Evolutionary conservation across 345 rosid species (phyloP).

Genomic region (Eucalyptus regnans): DNA sequence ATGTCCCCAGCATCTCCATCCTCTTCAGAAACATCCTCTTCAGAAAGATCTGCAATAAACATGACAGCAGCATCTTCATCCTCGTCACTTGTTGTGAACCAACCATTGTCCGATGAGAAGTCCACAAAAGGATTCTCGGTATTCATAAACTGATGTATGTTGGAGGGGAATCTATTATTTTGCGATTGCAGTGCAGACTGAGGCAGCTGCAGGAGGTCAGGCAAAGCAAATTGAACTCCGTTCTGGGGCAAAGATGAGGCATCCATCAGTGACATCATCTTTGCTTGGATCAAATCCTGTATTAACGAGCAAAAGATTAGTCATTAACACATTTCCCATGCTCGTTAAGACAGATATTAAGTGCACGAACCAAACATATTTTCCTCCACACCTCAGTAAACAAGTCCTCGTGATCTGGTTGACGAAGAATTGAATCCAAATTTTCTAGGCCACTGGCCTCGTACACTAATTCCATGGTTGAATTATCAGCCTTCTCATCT

Average conservation of each 20-base stretch:
- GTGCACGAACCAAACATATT: background rate
- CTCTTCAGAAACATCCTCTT: background rate
- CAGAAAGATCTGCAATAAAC: background rate
- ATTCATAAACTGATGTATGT: background rate
- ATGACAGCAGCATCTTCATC: background rate
- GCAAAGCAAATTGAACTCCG: background rate
- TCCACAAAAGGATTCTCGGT: background rate
- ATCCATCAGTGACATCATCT: background rate
- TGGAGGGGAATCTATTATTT: background rate
- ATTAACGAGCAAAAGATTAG: background rate
- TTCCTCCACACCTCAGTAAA: background rate
- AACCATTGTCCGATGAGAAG: background rate
- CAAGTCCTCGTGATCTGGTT: background rate
- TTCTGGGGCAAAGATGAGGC: background rate
- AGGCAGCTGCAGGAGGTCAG: background rate
- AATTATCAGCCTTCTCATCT: background rate
- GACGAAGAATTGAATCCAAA: background rate
- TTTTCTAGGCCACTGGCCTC: background rate
- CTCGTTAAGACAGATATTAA: background rate
- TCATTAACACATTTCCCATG: background rate
- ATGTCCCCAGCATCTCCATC: background rate
- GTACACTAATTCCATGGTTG: background rate
- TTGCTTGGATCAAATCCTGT: background rate
- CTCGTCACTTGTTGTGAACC: background rate
- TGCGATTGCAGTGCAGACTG: background rate